Conservation (phyloP, 225 moss, liverwort and hornwort genomes). For the Pseudisothecium myosuroides region DNA sequence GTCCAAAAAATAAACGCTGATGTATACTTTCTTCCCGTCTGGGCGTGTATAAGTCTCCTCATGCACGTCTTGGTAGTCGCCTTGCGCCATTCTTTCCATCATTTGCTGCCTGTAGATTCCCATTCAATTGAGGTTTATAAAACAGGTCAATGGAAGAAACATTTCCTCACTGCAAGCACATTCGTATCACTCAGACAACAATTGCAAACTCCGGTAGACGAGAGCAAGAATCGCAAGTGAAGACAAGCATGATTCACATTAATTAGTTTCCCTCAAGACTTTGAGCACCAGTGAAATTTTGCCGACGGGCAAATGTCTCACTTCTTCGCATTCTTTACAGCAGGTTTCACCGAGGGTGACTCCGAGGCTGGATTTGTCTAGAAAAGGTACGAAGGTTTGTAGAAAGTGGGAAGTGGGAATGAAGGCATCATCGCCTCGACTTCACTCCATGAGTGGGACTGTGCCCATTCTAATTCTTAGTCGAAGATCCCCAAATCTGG, state of each 20-base stretch:
- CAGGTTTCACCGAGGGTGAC: slow-evolving; percentile 9
- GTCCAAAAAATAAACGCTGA: not conserved
- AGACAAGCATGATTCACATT: not conserved
- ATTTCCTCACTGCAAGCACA: not conserved
- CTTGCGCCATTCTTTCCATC: not conserved
- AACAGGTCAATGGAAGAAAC: not conserved
- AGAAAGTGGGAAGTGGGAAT: not conserved
- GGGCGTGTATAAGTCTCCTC: too few species aligned
- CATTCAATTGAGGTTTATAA: too few species aligned
- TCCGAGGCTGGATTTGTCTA: slow-evolving; percentile 9
- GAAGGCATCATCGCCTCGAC: not conserved
- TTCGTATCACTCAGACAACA: not conserved
- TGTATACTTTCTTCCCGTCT: not conserved
- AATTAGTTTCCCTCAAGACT: not conserved
- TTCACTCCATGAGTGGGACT: not conserved
- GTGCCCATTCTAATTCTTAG: too few species aligned
- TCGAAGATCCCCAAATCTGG: too few species aligned
- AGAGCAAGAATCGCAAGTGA: not conserved
- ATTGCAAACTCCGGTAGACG: not conserved
- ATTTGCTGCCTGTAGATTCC: not conserved
- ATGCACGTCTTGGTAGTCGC: not conserved
- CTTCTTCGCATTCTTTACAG: slow-evolving; percentile 43
- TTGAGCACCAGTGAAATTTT: too few species aligned
- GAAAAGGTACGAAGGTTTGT: not conserved
- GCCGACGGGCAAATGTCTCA: not conserved